phyloP scores from a whole-genome alignment of 192 early-diverging fungal species.

The Cetraspora pellucida region DNA sequence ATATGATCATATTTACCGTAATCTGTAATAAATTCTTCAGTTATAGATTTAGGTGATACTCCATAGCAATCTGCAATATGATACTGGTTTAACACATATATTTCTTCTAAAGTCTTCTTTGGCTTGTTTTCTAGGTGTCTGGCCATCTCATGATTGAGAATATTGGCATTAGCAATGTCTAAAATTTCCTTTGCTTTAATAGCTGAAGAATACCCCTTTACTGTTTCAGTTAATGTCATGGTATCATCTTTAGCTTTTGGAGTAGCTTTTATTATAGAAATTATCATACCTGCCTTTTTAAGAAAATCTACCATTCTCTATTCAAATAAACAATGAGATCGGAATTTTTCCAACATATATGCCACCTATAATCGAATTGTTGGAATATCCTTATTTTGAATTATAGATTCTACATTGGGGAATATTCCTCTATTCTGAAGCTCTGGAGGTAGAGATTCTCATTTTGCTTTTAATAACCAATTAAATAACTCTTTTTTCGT shows the following conservation, averaged over 20 bases:
- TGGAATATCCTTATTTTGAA: background rate
- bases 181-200: background rate
- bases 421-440: constrained; percentile 11
- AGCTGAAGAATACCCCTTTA: background rate
- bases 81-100: too few species aligned
- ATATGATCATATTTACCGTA: too few species aligned
- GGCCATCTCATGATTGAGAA: too few species aligned
- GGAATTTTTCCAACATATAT: background rate
- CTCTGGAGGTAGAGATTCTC: constrained; percentile 5
- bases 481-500: constrained; percentile 9
- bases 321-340: background rate
- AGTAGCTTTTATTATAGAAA: background rate
- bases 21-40: too few species aligned
- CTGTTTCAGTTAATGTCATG: background rate
- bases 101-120: too few species aligned
- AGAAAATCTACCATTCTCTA: background rate
- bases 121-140: too few species aligned
- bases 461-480: constrained; percentile 20
- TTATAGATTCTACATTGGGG: background rate
- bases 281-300: background rate
- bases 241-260: background rate
- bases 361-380: too few species aligned
- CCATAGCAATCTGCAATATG: too few species aligned
- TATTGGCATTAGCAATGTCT: too few species aligned
- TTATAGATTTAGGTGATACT: too few species aligned